These are phyloP conservation scores for Diaporthe caulivora DNA, from an alignment of 2,329 filamentous ascomycete species.

Conservation along the genomic window DNA sequence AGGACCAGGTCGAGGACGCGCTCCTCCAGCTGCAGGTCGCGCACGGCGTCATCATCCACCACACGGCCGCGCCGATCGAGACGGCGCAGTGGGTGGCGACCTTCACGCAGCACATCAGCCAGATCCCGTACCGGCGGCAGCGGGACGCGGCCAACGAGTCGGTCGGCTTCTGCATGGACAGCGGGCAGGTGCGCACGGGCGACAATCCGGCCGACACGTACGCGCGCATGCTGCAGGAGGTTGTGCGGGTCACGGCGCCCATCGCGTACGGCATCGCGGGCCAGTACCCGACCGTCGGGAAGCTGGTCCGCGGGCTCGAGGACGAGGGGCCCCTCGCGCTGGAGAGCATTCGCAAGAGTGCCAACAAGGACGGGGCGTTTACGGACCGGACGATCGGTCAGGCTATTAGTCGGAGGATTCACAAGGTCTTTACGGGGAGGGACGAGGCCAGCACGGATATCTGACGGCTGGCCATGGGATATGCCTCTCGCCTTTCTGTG, in stretches of 20 bases:
- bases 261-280: constrained; percentile 77
- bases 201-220: constrained; percentile 76
- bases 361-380: constrained; percentile 68
- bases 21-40: constrained; percentile 77
- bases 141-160: constrained; percentile 61
- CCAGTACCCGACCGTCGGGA: constrained; percentile 69
- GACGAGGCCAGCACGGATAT: constrained; percentile 70
- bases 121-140: constrained; percentile 76
- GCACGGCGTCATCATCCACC: constrained; percentile 77
- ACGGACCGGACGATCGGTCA: constrained; percentile 68
- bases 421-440: constrained; percentile 69
- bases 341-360: constrained; percentile 70
- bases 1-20: constrained; percentile 78
- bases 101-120: constrained; percentile 85
- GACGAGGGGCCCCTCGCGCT: constrained; percentile 69
- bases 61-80: constrained; percentile 71
- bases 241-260: constrained; percentile 77
- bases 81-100: constrained; percentile 79
- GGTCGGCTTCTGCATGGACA: constrained; percentile 82
- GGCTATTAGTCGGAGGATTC: constrained; percentile 69
- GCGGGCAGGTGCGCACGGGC: constrained; percentile 80
- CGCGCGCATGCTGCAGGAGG: constrained; percentile 81
- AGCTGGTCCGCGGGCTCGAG: constrained; percentile 71
- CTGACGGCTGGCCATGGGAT: constrained; percentile 44
- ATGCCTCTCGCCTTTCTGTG: too few species aligned